Conservation (phyloP, 2,329 filamentous ascomycete species). For the Epichloe sibirici region DNA sequence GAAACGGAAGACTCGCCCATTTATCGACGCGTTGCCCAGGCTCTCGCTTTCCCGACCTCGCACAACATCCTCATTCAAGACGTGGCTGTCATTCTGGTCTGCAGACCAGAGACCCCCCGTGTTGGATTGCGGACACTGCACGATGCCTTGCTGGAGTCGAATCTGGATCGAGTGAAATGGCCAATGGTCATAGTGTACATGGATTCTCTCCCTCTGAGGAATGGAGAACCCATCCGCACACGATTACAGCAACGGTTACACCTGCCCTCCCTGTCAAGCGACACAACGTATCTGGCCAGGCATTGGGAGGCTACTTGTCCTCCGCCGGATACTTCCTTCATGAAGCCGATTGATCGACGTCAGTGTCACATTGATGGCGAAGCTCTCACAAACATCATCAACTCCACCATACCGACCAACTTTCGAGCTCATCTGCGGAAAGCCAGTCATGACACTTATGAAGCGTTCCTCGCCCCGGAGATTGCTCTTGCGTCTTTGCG, state of each 20-base stretch:
- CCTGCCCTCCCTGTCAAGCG: conserved; percentile 28
- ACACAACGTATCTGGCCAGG: conserved; percentile 24
- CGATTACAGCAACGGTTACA: conserved; percentile 31
- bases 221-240: conserved; percentile 40
- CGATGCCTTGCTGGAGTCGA: conserved; percentile 25
- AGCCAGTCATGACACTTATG: neutral
- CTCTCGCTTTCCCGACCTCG: conserved; percentile 34
- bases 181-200: conserved; percentile 37
- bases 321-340: conserved; percentile 30
- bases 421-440: neutral
- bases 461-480: conserved; percentile 3
- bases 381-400: neutral
- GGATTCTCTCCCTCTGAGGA: conserved; percentile 35
- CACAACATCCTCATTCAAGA: conserved; percentile 39
- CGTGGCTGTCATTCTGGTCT: conserved; percentile 38
- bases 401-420: neutral
- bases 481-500: neutral
- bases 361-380: conserved; percentile 18
- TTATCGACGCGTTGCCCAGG: conserved; percentile 29
- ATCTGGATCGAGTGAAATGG: conserved; percentile 36
- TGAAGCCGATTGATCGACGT: conserved; percentile 21
- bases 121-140: conserved; percentile 35
- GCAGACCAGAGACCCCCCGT: conserved; percentile 25
- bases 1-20: conserved; percentile 25
- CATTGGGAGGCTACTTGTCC: conserved; percentile 36